These are phyloP conservation scores for Pythium aristosporum DNA, from an alignment of 352 stramenopile species.

Conservation along the genomic window DNA sequence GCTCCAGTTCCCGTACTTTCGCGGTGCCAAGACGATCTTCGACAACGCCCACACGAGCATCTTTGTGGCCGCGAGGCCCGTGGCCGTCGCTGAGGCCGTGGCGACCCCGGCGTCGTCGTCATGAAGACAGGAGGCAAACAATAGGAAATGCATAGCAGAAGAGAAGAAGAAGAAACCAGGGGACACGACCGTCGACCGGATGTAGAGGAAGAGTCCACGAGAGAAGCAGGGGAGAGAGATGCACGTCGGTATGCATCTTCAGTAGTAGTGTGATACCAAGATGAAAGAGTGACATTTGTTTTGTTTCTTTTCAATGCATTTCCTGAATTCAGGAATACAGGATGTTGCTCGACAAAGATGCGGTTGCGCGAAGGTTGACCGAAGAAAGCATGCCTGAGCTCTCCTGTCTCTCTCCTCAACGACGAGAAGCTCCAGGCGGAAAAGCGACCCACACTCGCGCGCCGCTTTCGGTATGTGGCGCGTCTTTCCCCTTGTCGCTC, in stretches of 20 bases:
- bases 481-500: not conserved
- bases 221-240: too few relatives aligned
- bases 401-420: not conserved
- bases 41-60: conserved; percentile 71
- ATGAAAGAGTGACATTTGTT: not conserved
- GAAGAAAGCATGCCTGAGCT: conserved; percentile 13
- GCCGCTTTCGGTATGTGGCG: not conserved
- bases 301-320: not conserved
- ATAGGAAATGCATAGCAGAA: too few relatives aligned
- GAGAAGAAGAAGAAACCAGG: too few relatives aligned
- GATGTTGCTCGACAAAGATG: conserved; percentile 9
- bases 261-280: too few relatives aligned
- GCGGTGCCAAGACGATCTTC: conserved; percentile 79
- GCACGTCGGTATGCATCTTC: too few relatives aligned
- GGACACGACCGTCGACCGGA: too few relatives aligned
- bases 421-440: conserved; percentile 3
- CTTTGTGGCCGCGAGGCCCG: conserved; percentile 42
- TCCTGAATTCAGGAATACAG: conserved; percentile 5
- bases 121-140: too few relatives aligned
- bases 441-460: not conserved
- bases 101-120: not conserved
- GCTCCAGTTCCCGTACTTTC: conserved; percentile 91
- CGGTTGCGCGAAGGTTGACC: conserved; percentile 25
- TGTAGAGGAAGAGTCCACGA: too few relatives aligned
- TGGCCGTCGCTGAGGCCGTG: not conserved